Evolutionary conservation across 2,329 filamentous ascomycete species (phyloP), one percentile per base, ranked within the genome.

Genomic region (Penicillium sp.): DNA sequence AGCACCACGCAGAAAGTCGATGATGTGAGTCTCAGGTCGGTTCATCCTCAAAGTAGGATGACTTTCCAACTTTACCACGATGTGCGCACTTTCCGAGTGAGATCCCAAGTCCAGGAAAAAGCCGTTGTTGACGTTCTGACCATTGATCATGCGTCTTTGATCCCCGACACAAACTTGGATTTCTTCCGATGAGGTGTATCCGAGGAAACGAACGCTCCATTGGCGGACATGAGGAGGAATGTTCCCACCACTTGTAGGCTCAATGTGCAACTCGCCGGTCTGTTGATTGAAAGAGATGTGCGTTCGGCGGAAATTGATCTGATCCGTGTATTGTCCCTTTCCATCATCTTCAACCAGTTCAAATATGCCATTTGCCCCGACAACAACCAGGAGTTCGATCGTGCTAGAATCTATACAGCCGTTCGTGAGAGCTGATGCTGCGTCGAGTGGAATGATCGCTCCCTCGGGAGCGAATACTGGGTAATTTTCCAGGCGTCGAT

Each of bases 381-480:
- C 43, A 46, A 46, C 43, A 14, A 46, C 26, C 26, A 46, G 23
- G 3, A 46, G 26, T 4, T 46, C 43, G 4, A 46, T 46, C 15
- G 43, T 22, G 43, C 9, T 27, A 12, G 26, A 31, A 22, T 46
- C 18, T 9, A 6, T 2, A 45, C 42, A 45, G 25, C 9, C 7
- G 8, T 45, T 45, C 14, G 15, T 8, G 14, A 45, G 22, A 29
- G 4, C 23, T 27, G 25, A 20, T 18, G 42, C 42, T 2, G 15
- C 15, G 9, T 45, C 42, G 29, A 45, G 42, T 25, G 84, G 81
- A 6, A 87, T 72, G 52, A 87, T 85, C 12, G 83, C 74, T 0
- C 85, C 85, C 64, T 85, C 79, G 0, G 69, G 69, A 1, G 82
- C 78, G 14, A 87, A 72, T 0, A 86, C 80, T 0, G 85, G 85